Percentiles rank a stretch among this genome's conserved stretches.
phyloP scores from a whole-genome alignment of 1,284 basidiomycete species.

The Microstroma glucosiphilum region DNA sequence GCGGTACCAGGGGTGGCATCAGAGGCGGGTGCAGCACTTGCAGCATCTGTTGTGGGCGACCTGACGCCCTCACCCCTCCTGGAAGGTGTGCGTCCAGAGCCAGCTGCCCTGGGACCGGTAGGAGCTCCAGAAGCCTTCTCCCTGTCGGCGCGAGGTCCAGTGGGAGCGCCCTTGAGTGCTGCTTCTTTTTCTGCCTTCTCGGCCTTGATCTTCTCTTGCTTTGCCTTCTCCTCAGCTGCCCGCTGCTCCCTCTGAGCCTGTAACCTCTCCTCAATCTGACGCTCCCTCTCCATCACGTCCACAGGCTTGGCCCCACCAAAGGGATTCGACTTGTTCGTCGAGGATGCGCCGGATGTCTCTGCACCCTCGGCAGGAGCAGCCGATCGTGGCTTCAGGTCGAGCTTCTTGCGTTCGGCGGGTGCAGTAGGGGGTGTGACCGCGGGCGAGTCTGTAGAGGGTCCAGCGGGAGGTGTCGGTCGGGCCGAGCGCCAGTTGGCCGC shows the following conservation, averaged over 20 bases:
- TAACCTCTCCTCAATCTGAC: slow-evolving; percentile 60
- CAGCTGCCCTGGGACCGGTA: too few relatives aligned
- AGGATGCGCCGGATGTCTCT: slow-evolving; percentile 67
- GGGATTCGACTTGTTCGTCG: slow-evolving; percentile 56
- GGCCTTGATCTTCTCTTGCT: slow-evolving; percentile 37
- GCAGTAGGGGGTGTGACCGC: slow-evolving; percentile 17
- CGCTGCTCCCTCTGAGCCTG: slow-evolving; percentile 15
- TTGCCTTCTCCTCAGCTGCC: slow-evolving; percentile 27
- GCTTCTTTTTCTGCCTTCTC: slow-evolving; percentile 30
- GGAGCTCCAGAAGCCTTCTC: slow-evolving; percentile 1
- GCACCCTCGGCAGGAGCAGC: slow-evolving; percentile 59
- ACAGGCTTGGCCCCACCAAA: slow-evolving; percentile 89
- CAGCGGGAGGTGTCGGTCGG: not conserved
- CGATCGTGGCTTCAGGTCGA: slow-evolving; percentile 46
- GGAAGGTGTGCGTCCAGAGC: too few relatives aligned
- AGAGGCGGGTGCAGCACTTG: slow-evolving; percentile 7
- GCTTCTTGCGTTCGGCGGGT: slow-evolving; percentile 43
- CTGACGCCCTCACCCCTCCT: not conserved
- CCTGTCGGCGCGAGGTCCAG: slow-evolving; percentile 8
- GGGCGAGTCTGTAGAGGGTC: not conserved
- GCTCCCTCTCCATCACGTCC: slow-evolving; percentile 70
- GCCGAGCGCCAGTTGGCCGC: slow-evolving; percentile 11
- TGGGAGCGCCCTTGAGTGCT: slow-evolving; percentile 16
- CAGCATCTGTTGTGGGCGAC: slow-evolving; percentile 5
- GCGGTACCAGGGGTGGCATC: slow-evolving; percentile 7